Base-by-base conservation (phyloP, 208 protist species). In the Phytomonas sp. region DNA sequence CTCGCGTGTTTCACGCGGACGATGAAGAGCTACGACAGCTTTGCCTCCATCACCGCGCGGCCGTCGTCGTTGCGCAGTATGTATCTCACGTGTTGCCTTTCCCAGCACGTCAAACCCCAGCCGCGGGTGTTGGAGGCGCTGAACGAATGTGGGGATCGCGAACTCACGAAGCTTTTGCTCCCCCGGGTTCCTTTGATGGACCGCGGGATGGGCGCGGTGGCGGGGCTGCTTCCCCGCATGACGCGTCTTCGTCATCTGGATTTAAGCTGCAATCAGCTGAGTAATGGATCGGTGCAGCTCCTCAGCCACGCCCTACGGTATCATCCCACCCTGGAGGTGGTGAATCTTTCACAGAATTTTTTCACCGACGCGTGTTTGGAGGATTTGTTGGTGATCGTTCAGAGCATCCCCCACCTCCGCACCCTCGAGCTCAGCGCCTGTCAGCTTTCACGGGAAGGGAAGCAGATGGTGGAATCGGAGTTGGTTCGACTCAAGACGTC, bases 41-140 rank as follows among this genome's bases (percentile, higher is more conserved):
- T 87, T 46, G 65, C 60, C 15, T 29, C 40, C 4, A 33, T 62
- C 70, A 66, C 66, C 62, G 68, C 51, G 71, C 28, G 78, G 60
- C 59, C 68, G 4, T 70, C 75, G 17, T 74, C 81, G 68, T 69
- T 95, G 36, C 77, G 79, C 31, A 85, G 75, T 51, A 77, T 76
- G 6, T 93, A 95, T 76, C 65, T 95, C 15, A 59, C 74, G 34
- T 76, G 81, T 60, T 93, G 89, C 65, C 68, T 91, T 6, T 56
- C 60, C 5, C 66, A 62, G 36, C 66, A 72, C 26, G 73, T 83
- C 17, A 78, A 84, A 69, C 87, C 87, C 17, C 77, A 82, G 67
- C 63, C 71, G 20, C 53, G 53, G 4, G 62, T 93, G 51, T 53
- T 95, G 63, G 68, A 75, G 3, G 53, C 62, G 46, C 56, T 80